Conservation (phyloP, 2,329 filamentous ascomycete genomes). For the Verticillium zaregamsianum region DNA sequence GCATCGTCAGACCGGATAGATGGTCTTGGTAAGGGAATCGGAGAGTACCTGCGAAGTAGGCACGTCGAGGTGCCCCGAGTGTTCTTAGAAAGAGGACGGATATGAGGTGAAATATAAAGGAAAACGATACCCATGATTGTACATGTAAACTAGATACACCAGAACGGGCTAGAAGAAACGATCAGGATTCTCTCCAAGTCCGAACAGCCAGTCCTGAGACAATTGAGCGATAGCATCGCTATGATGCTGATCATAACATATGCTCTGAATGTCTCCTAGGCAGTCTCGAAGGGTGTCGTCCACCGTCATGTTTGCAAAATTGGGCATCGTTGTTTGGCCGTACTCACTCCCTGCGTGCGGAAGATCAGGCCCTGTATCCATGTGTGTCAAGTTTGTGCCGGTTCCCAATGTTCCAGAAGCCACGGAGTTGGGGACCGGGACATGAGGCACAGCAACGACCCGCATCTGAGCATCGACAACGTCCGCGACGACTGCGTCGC, state of each 20-base stretch:
- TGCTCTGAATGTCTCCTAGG: slow-evolving; percentile 23
- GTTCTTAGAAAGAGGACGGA: slow-evolving; percentile 26
- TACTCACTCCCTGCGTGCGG: too few relatives aligned
- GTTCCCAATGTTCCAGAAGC: too few relatives aligned
- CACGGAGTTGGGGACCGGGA: too few relatives aligned
- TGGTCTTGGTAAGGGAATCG: slow-evolving; percentile 30
- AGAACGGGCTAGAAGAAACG: neutral
- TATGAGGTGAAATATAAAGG: neutral
- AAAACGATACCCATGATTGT: too few relatives aligned
- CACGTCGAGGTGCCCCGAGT: slow-evolving; percentile 27
- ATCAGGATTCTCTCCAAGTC: slow-evolving; percentile 8
- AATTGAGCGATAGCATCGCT: slow-evolving; percentile 17
- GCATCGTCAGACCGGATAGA: slow-evolving; percentile 18
- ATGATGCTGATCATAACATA: slow-evolving; percentile 17
- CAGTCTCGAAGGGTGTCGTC: slow-evolving; percentile 34
- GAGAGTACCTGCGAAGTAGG: slow-evolving; percentile 29
- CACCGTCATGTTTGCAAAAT: slow-evolving; percentile 23
- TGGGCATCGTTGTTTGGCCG: too few relatives aligned
- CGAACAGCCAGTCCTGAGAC: slow-evolving; percentile 17
- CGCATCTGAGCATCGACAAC: slow-evolving; percentile 24
- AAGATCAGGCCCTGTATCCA: too few relatives aligned
- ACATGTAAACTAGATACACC: too few relatives aligned
- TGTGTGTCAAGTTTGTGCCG: too few relatives aligned
- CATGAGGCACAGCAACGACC: too few relatives aligned
- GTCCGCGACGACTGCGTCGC: slow-evolving; percentile 36